Evolutionary conservation across 108 stramenopile genomes (phyloP), one percentile per base, ranked within the genome.

Genomic region (Mediolabrus comicus): DNA sequence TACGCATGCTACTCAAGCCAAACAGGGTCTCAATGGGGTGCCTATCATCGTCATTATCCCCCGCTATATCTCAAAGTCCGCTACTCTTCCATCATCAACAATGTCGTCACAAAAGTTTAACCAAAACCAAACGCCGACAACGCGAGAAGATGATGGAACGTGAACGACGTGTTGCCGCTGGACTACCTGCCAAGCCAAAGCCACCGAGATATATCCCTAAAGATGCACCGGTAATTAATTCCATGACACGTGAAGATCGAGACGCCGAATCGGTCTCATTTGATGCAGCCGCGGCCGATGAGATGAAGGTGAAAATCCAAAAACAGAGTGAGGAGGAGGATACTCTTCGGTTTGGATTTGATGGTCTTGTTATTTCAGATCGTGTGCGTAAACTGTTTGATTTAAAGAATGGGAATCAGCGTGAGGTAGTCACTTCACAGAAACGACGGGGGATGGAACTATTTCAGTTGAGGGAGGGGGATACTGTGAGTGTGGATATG

Each of bases 391-490:
- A 86, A 62, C 59, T 91, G n/a, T 83, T 94, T 36, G 82, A 88
- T 67, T 76, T 91, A 59, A 83, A 77, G 51, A 95, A 95, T 80
- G 91, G 89, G 13, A 88, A 67, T 66, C 88, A 92, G 71, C 71
- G 58, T 25, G 90, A 92, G 60, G 86, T 92, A 36, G 85, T 92
- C 17, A 71, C 86, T 53, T 83, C 86, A 10, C 94, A 95, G 72
- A 95, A 91, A 67, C 67, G 78, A 57, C 77, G 82, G 53, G 94
- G 87, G 39, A 95, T 95, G 94, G 83, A 92, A 59, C 62, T 95
- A n/a, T 95, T 95, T 75, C 86, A 95, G 69, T 63, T 86, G 62
- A 83, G 94, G 51, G 87, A 86, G 71, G 94, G 91, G 17, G 94
- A 95, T 74, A 95, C 94, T 25, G 89, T 86, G 14, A 84, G 83